phyloP scores from a whole-genome alignment of 2,329 filamentous ascomycete genomes.

The Colletotrichum sp. region DNA sequence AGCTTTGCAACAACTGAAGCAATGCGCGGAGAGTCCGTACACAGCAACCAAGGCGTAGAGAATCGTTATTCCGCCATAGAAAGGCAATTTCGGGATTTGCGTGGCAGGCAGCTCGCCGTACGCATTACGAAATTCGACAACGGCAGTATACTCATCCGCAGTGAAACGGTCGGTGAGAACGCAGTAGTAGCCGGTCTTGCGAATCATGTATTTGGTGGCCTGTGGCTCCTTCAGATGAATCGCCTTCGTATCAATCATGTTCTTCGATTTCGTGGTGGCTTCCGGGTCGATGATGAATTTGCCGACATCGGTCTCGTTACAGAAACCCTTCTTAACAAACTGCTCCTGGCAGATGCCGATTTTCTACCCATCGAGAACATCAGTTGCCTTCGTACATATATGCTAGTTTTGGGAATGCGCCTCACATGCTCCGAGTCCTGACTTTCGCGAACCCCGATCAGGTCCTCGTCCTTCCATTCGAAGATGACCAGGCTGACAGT shows the following conservation, averaged over 20 bases:
- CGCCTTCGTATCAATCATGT: conserved; percentile 78
- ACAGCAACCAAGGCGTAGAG: conserved; percentile 86
- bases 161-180: conserved; percentile 79
- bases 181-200: conserved; percentile 95
- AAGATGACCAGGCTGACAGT: conserved; percentile 88
- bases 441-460: conserved; percentile 73
- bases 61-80: conserved; percentile 94
- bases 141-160: conserved; percentile 73
- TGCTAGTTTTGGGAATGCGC: background rate
- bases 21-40: conserved; percentile 41
- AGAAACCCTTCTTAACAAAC: conserved; percentile 71
- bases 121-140: conserved; percentile 92
- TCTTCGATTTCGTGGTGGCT: conserved; percentile 73
- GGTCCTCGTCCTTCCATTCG: conserved; percentile 85
- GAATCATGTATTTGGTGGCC: conserved; percentile 81
- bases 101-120: conserved; percentile 95
- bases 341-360: conserved; percentile 75
- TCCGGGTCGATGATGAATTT: conserved; percentile 84
- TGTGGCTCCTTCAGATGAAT: conserved; percentile 78
- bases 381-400: conserved; percentile 27
- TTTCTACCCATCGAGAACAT: conserved; percentile 35
- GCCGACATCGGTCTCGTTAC: conserved; percentile 79
- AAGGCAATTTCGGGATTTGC: conserved; percentile 95
- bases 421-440: conserved; percentile 60
- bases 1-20: conserved; percentile 13